These are phyloP conservation scores for Heliamphora pulchella DNA, from an alignment of 179 eudicot genomes.

Conservation along the genomic window DNA sequence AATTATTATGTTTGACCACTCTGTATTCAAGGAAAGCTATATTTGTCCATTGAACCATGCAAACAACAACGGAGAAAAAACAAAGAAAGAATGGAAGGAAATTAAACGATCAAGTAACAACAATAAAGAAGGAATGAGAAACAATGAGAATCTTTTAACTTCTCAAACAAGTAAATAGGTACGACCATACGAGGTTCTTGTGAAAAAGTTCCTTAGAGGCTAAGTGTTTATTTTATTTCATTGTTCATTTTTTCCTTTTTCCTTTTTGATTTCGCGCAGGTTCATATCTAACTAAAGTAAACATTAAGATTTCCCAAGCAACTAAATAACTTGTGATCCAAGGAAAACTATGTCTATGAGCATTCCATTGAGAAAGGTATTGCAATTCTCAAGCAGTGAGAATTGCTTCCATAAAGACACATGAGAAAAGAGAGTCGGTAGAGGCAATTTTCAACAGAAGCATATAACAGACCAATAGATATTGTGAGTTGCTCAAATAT, in stretches of 20 bases:
- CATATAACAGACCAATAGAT: neutral
- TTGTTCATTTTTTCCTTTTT: neutral
- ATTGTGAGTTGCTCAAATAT: neutral
- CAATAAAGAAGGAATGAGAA: neutral
- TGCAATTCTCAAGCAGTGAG: neutral
- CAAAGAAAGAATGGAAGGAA: neutral
- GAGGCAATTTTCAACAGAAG: too few relatives aligned
- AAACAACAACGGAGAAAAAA: neutral
- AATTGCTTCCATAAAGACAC: neutral
- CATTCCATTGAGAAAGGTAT: neutral
- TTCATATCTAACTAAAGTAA: neutral
- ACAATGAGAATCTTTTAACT: slow-evolving; percentile 1
- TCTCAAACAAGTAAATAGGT: neutral
- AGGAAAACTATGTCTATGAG: neutral
- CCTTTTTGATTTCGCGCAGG: neutral
- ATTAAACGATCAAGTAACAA: neutral
- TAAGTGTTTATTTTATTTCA: neutral
- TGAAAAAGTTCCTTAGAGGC: neutral
- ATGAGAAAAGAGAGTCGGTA: too few relatives aligned
- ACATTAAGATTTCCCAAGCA: neutral
- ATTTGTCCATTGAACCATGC: slow-evolving; percentile 7
- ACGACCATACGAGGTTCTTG: neutral
- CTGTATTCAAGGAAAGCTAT: neutral
- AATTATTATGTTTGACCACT: neutral
- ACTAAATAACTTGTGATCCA: too few relatives aligned